phyloP scores from a whole-genome alignment of 768 basidiomycete species.

The Termitomyces sp. region DNA sequence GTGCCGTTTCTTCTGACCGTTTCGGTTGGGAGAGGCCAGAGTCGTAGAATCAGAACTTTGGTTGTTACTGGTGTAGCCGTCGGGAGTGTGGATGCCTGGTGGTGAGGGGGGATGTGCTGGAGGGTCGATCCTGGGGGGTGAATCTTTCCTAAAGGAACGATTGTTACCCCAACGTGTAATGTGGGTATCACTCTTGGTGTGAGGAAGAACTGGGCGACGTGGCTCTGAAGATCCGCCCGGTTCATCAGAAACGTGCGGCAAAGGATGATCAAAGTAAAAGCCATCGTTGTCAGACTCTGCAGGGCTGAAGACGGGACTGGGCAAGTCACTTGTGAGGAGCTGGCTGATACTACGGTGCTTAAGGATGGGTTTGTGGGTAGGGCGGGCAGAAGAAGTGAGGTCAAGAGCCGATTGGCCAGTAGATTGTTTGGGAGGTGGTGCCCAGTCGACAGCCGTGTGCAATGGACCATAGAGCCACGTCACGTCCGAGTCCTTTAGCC shows the following conservation, averaged over 20 bases:
- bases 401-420: slow-evolving; percentile 41
- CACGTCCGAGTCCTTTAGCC: slow-evolving; percentile 99
- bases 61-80: slow-evolving; percentile 13
- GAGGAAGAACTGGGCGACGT: slow-evolving; percentile 59
- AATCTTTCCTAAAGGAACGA: slow-evolving; percentile 55
- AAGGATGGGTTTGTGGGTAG: slow-evolving; percentile 78
- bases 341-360: slow-evolving; percentile 94
- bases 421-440: slow-evolving; percentile 45
- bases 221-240: slow-evolving; percentile 9
- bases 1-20: slow-evolving; percentile 66
- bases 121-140: slow-evolving; percentile 63
- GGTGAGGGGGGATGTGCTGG: slow-evolving; percentile 22
- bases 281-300: slow-evolving; percentile 51
- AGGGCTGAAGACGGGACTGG: slow-evolving; percentile 62
- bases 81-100: slow-evolving; percentile 18
- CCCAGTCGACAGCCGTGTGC: slow-evolving; percentile 86
- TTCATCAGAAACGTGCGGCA: slow-evolving; percentile 9
- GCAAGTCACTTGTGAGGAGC: slow-evolving; percentile 75
- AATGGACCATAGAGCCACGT: slow-evolving; percentile 99
- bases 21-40: not conserved
- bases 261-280: not conserved
- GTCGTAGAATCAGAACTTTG: slow-evolving; percentile 13
- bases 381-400: slow-evolving; percentile 30
- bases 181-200: slow-evolving; percentile 89
- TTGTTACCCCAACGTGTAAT: slow-evolving; percentile 54